Percentiles rank a stretch among this genome's conserved stretches.
These are phyloP conservation scores for Pluteus cervinus DNA, from an alignment of 768 basidiomycete species.

Conservation along the genomic window DNA sequence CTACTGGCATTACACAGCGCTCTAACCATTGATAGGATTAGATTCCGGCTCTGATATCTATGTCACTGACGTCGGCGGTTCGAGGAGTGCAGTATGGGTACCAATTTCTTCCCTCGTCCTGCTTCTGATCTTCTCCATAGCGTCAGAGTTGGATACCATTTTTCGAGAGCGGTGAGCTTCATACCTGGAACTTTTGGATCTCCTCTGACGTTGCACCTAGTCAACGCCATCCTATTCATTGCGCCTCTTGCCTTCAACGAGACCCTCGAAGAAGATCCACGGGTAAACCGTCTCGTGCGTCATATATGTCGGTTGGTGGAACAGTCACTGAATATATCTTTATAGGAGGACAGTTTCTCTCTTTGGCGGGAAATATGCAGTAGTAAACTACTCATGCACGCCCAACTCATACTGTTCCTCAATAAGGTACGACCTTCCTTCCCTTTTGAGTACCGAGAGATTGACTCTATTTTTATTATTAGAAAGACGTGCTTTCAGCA, in stretches of 20 bases:
- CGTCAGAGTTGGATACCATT: slow-evolving; percentile 70
- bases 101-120: background rate
- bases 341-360: slow-evolving; percentile 64
- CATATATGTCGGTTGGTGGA: background rate
- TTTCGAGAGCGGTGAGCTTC: slow-evolving; percentile 57
- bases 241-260: slow-evolving; percentile 74
- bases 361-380: slow-evolving; percentile 69
- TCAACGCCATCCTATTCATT: slow-evolving; percentile 79
- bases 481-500: slow-evolving; percentile 48
- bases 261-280: slow-evolving; percentile 60
- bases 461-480: background rate
- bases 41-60: slow-evolving; percentile 51
- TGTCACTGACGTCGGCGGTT: slow-evolving; percentile 68
- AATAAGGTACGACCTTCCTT: slow-evolving; percentile 45
- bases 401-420: slow-evolving; percentile 68
- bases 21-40: slow-evolving; percentile 14
- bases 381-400: slow-evolving; percentile 52
- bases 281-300: slow-evolving; percentile 57
- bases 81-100: slow-evolving; percentile 38
- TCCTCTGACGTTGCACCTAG: slow-evolving; percentile 22
- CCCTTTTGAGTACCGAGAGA: background rate
- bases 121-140: slow-evolving; percentile 18
- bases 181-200: background rate
- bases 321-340: background rate
- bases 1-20: background rate